Conservation (phyloP, 2,329 filamentous ascomycete genomes). For the Incumbomyces lentus region DNA sequence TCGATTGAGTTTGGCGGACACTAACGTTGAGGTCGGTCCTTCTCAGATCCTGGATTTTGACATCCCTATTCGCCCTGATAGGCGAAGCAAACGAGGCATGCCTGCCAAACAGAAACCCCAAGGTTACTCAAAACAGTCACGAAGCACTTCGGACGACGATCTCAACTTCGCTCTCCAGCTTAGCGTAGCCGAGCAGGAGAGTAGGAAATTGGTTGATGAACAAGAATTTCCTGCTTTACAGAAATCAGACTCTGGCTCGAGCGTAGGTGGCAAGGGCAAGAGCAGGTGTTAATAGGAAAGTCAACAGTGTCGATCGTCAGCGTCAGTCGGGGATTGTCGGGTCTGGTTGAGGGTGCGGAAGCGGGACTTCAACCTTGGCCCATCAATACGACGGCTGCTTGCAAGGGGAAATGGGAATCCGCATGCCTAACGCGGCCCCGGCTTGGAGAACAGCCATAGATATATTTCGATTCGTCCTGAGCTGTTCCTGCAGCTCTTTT, state of each 20-base stretch:
- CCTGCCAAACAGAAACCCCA: constrained; percentile 16
- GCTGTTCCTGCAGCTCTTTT: too few relatives aligned
- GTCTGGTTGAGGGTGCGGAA: neutral
- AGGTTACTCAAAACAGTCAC: constrained; percentile 23
- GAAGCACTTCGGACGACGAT: constrained; percentile 42
- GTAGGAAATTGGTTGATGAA: constrained; percentile 26
- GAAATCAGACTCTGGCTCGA: constrained; percentile 15
- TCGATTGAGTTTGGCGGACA: constrained; percentile 39
- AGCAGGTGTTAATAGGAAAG: neutral
- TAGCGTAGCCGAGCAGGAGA: constrained; percentile 50
- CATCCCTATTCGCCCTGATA: constrained; percentile 30
- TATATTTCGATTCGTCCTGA: too few relatives aligned
- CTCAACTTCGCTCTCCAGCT: constrained; percentile 53
- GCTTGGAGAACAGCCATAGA: too few relatives aligned
- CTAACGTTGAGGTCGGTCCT: constrained; percentile 18
- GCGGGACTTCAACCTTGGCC: neutral
- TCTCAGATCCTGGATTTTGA: constrained; percentile 9
- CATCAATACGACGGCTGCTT: too few relatives aligned
- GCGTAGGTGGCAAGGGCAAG: constrained; percentile 17
- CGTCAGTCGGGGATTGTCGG: neutral
- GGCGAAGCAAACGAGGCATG: constrained; percentile 19
- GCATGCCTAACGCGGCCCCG: too few relatives aligned
- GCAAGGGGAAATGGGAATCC: too few relatives aligned
- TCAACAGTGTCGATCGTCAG: neutral
- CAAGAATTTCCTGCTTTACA: constrained; percentile 25